phyloP scores from a whole-genome alignment of 176 grass and related monocot species.

The Eleusine indica region DNA sequence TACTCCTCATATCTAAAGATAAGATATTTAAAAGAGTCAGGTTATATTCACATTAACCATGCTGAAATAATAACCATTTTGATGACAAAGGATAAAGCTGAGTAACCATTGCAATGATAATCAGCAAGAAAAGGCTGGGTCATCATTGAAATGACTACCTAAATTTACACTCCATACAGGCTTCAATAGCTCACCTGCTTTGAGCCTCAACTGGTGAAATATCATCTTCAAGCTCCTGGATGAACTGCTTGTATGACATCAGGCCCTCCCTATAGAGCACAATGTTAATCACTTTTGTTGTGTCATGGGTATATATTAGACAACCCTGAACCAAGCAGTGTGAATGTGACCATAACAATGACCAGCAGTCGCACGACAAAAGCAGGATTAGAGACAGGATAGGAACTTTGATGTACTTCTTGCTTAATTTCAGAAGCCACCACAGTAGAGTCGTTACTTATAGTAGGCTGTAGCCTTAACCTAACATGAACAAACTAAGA shows the following conservation, averaged over 20 bases:
- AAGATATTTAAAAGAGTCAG: constrained; percentile 19
- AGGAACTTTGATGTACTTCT: not conserved
- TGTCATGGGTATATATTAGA: not conserved
- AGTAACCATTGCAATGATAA: constrained; percentile 18
- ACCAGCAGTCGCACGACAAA: not conserved
- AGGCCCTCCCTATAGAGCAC: constrained; percentile 75
- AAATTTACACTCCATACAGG: constrained; percentile 17
- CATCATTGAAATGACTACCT: constrained; percentile 29
- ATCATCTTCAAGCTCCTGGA: constrained; percentile 98
- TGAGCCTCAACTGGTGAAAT: constrained; percentile 90
- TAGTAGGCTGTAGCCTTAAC: not conserved
- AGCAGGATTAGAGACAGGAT: not conserved
- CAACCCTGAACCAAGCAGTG: not conserved
- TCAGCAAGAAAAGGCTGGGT: constrained; percentile 1
- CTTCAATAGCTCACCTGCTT: constrained; percentile 55
- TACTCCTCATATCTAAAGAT: constrained; percentile 93
- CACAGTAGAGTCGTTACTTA: not conserved
- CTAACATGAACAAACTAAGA: not conserved
- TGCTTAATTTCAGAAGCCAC: not conserved
- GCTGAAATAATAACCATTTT: constrained; percentile 18
- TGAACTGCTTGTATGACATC: constrained; percentile 99
- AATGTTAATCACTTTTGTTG: constrained; percentile 21
- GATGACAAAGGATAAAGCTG: not conserved
- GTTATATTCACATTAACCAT: constrained; percentile 2
- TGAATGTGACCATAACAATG: not conserved